Conservation (phyloP, 495 filamentous ascomycete species). For the Hyaloscypha bicolor region DNA sequence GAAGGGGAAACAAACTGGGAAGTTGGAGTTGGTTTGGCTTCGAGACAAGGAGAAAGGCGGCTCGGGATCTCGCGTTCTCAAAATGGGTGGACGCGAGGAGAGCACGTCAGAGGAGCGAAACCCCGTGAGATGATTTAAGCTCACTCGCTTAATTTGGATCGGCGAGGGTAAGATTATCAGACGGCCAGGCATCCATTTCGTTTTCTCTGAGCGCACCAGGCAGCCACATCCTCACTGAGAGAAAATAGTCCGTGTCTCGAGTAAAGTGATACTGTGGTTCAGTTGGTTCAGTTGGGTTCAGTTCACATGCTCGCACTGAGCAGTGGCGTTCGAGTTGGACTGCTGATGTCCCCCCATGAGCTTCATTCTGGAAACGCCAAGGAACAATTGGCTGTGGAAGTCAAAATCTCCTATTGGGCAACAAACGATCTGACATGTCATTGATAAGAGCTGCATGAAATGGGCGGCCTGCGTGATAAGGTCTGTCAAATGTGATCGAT, state of each 20-base stretch:
- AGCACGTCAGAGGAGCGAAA: background rate
- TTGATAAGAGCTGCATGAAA: conserved; percentile 22
- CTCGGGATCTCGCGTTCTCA: too few species aligned
- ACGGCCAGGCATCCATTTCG: too few species aligned
- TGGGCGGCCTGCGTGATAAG: conserved; percentile 15
- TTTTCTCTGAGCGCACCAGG: background rate
- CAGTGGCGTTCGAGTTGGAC: too few species aligned
- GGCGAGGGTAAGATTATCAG: too few species aligned
- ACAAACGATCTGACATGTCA: conserved; percentile 16
- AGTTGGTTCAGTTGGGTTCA: too few species aligned
- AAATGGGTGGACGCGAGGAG: too few species aligned
- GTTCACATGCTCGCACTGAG: too few species aligned
- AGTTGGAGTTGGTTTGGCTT: background rate
- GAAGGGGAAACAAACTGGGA: background rate
- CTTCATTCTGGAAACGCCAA: background rate
- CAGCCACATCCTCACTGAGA: too few species aligned
- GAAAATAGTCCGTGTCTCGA: background rate
- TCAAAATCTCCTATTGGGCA: conserved; percentile 5
- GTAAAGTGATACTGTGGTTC: too few species aligned
- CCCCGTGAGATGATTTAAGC: background rate
- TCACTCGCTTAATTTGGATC: background rate
- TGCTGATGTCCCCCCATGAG: background rate
- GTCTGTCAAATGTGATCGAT: background rate
- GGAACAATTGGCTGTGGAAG: background rate
- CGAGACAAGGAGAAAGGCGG: too few species aligned